A percentile compares a stretch with the other conserved stretches of the same genome.
Conservation (phyloP, 164 flowering plant genomes). For the Piper betle region DNA sequence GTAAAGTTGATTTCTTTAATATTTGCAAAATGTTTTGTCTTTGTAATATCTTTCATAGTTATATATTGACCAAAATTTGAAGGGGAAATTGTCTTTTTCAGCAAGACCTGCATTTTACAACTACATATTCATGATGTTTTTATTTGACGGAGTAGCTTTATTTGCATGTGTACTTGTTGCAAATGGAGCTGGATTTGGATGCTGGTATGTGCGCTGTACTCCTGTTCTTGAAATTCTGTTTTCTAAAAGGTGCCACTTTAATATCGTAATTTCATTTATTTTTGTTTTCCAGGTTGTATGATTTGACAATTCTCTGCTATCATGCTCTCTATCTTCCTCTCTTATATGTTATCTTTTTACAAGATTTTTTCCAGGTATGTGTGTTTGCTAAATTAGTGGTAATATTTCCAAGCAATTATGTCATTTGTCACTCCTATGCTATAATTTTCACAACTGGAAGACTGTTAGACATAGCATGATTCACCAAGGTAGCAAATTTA, state of each 20-base stretch:
- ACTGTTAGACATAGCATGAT: too few relatives aligned
- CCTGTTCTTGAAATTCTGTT: not conserved
- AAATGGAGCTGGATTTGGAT: conserved; percentile 48
- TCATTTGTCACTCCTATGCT: too few relatives aligned
- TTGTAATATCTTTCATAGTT: not conserved
- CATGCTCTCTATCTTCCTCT: conserved; percentile 83
- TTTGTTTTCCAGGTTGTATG: conserved; percentile 48
- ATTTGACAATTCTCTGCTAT: conserved; percentile 41
- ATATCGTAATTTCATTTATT: not conserved
- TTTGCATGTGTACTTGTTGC: conserved; percentile 43
- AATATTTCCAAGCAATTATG: too few relatives aligned
- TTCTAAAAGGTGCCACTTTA: not conserved
- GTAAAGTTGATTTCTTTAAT: conserved; percentile 17
- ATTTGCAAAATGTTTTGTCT: not conserved
- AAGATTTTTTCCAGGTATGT: conserved; percentile 88
- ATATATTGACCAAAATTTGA: not conserved
- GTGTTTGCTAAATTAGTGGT: not conserved
- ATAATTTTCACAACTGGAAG: too few relatives aligned
- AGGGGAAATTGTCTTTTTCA: conserved; percentile 17
- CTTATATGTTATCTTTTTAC: conserved; percentile 56
- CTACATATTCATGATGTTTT: conserved; percentile 51
- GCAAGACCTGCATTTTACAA: conserved; percentile 79
- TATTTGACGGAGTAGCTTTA: conserved; percentile 34
- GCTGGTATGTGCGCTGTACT: conserved; percentile 30
- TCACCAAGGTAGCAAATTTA: too few relatives aligned